Evolutionary conservation across 345 rosid species (phyloP).

Genomic region (Aquilaria sinensis): DNA sequence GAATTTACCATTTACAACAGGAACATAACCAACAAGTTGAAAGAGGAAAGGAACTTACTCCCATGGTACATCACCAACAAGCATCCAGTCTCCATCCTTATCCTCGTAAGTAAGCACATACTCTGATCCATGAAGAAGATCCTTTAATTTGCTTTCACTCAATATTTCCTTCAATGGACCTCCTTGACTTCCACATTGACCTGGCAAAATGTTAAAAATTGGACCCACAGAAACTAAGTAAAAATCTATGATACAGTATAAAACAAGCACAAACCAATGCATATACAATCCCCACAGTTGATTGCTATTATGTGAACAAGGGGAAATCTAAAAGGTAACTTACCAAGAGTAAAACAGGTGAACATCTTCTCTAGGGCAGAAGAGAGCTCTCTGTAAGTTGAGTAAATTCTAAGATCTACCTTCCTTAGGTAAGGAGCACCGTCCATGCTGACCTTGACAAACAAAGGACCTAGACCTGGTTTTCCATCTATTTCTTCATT

Average conservation of each 20-base stretch:
- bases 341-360: slow-evolving; percentile 85
- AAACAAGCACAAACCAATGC: background rate
- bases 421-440: slow-evolving; percentile 94
- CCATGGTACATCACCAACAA: too few relatives aligned
- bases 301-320: background rate
- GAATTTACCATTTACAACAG: slow-evolving; percentile 6
- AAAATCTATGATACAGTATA: background rate
- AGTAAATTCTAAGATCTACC: slow-evolving; percentile 70
- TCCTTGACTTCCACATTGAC: slow-evolving; percentile 67
- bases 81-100: too few relatives aligned
- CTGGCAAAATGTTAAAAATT: slow-evolving; percentile 30
- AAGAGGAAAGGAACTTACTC: slow-evolving; percentile 61
- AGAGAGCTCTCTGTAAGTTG: slow-evolving; percentile 66
- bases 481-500: slow-evolving; percentile 88
- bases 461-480: slow-evolving; percentile 56
- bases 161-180: slow-evolving; percentile 55
- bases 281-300: background rate
- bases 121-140: slow-evolving; percentile 85
- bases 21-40: slow-evolving; percentile 99
- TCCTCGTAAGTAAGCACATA: background rate
- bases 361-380: slow-evolving; percentile 93
- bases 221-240: background rate
- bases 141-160: slow-evolving; percentile 67
- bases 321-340: slow-evolving; percentile 18
- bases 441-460: slow-evolving; percentile 92